phyloP scores from a whole-genome alignment of 2,329 filamentous ascomycete species.

The Fusarium nurragi region DNA sequence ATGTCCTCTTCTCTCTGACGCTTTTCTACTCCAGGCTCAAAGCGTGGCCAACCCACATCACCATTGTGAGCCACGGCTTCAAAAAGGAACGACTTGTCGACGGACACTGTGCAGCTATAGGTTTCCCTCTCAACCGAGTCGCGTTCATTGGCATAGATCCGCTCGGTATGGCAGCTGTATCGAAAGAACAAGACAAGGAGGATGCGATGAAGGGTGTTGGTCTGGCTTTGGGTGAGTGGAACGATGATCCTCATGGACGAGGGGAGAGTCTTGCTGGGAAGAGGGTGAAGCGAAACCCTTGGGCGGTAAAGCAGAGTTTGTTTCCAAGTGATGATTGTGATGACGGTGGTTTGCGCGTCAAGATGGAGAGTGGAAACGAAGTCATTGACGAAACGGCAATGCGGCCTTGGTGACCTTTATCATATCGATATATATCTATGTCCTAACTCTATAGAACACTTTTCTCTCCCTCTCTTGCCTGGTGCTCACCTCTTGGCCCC shows the following conservation, averaged over 20 bases:
- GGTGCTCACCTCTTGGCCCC: constrained; percentile 38
- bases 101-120: constrained; percentile 71
- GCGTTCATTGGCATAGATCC: constrained; percentile 73
- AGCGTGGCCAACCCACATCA: constrained; percentile 66
- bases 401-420: constrained; percentile 52
- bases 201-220: constrained; percentile 55
- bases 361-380: constrained; percentile 49
- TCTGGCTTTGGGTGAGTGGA: constrained; percentile 60
- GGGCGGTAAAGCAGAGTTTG: constrained; percentile 55
- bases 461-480: constrained; percentile 47
- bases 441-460: constrained; percentile 35
- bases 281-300: constrained; percentile 60
- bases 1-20: constrained; percentile 78
- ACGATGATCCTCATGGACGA: constrained; percentile 61
- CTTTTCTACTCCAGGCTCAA: constrained; percentile 55
- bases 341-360: constrained; percentile 53
- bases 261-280: constrained; percentile 58
- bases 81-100: constrained; percentile 71
- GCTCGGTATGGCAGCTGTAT: constrained; percentile 52
- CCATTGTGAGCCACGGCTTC: constrained; percentile 75
- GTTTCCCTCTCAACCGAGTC: constrained; percentile 58
- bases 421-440: background rate
- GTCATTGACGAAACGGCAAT: constrained; percentile 51
- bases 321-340: constrained; percentile 52
- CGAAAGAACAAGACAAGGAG: constrained; percentile 47